Evolutionary conservation across 352 stramenopile species (phyloP).

Genomic region (Blastocystis sp.): DNA sequence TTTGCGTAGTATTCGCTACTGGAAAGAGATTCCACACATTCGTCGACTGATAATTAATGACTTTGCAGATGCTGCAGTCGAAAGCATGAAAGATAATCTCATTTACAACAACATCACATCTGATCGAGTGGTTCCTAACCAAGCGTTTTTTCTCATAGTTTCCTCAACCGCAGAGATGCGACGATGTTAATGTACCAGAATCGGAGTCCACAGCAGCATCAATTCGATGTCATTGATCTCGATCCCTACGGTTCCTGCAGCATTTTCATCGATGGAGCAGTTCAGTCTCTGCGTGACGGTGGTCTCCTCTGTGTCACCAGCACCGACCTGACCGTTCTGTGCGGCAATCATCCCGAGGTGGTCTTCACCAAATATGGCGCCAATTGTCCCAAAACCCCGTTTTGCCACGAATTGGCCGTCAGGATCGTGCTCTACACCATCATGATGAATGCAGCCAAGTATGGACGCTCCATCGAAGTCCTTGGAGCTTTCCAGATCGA

Average conservation of each 20-base stretch:
- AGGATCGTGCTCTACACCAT: slow-evolving; percentile 88
- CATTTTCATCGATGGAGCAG: slow-evolving; percentile 93
- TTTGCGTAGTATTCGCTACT: slow-evolving; percentile 95
- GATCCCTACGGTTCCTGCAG: slow-evolving; percentile 96
- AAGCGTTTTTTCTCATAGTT: not conserved
- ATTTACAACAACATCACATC: slow-evolving; percentile 70
- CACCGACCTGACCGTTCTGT: slow-evolving; percentile 89
- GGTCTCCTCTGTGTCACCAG: slow-evolving; percentile 97
- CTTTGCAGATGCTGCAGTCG: slow-evolving; percentile 88
- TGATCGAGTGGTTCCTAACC: slow-evolving; percentile 65
- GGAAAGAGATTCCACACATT: slow-evolving; percentile 93
- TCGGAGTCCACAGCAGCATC: slow-evolving; percentile 73
- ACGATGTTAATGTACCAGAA: slow-evolving; percentile 67
- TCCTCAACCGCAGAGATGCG: slow-evolving; percentile 62
- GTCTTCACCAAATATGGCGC: slow-evolving; percentile 77
- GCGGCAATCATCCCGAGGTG: slow-evolving; percentile 64
- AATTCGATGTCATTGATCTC: slow-evolving; percentile 98
- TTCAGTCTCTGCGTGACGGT: slow-evolving; percentile 87
- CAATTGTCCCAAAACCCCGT: slow-evolving; percentile 75
- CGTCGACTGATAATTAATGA: slow-evolving; percentile 97
- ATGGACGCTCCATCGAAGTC: slow-evolving; percentile 90
- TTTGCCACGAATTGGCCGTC: slow-evolving; percentile 81
- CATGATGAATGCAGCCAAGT: slow-evolving; percentile 84
- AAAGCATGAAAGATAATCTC: slow-evolving; percentile 89
- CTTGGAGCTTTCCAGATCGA: slow-evolving; percentile 95